Conservation (phyloP, 345 rosid species). For the Populus simonii region DNA sequence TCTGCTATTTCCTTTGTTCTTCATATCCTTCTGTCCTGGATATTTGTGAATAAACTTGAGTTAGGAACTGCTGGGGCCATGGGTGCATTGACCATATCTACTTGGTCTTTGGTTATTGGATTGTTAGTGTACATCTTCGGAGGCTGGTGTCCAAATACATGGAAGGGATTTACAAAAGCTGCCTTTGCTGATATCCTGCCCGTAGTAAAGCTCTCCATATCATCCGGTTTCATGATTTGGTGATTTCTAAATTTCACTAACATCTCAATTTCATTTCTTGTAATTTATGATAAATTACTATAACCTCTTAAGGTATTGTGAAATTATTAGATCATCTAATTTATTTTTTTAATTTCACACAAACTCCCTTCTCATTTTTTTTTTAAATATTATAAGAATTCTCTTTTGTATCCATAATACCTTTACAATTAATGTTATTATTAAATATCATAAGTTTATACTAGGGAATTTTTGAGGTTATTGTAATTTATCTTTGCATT, state of each 20-base stretch:
- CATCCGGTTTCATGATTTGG: slow-evolving; percentile 69
- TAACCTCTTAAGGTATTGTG: no score
- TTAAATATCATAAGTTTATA: no score
- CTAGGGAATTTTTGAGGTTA: no score
- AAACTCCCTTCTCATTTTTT: no score
- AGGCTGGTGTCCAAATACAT: slow-evolving; percentile 65
- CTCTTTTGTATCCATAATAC: no score
- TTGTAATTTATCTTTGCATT: no score
- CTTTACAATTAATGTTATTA: no score
- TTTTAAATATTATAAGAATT: no score
- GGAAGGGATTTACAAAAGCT: slow-evolving; percentile 59
- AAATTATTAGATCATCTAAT: no score
- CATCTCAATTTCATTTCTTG: no score
- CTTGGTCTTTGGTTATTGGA: slow-evolving; percentile 26
- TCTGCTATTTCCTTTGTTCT: slow-evolving; percentile 17
- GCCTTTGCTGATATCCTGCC: slow-evolving; percentile 50
- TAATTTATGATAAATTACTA: no score
- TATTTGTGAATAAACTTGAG: slow-evolving; percentile 23
- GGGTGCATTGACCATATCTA: slow-evolving; percentile 27
- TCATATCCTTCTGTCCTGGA: slow-evolving; percentile 38
- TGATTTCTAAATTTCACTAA: slow-evolving; percentile 10
- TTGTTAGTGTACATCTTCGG: slow-evolving; percentile 43
- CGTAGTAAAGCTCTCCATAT: slow-evolving; percentile 52
- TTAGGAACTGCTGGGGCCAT: slow-evolving; percentile 34
- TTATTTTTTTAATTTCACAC: no score